phyloP scores from a whole-genome alignment of 75 land plant species.

The Chamaecyparis obtusa region DNA sequence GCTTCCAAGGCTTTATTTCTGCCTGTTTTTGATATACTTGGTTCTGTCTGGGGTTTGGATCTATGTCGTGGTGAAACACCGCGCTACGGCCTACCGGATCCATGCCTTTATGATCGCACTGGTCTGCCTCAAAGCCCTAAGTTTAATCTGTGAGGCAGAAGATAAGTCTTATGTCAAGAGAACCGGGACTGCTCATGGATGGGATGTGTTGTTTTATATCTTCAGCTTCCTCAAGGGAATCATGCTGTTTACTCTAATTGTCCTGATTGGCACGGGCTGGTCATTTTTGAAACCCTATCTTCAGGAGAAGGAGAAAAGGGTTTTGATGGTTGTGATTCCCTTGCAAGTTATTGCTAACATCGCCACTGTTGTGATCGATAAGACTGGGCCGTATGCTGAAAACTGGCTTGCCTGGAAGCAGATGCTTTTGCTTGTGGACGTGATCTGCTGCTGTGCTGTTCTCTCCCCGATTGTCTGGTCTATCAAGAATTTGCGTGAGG shows the following conservation, averaged over 20 bases:
- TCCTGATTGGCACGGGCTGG: constrained; percentile 81
- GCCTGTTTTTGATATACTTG: constrained; percentile 40
- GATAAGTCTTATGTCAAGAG: constrained; percentile 67
- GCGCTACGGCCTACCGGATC: constrained; percentile 48
- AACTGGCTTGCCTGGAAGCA: constrained; percentile 81
- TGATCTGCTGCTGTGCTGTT: constrained; percentile 78
- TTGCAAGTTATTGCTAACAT: constrained; percentile 79
- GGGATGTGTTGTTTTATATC: constrained; percentile 81
- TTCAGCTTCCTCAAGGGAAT: constrained; percentile 69
- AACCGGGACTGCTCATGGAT: constrained; percentile 72
- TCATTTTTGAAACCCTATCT: constrained; percentile 78
- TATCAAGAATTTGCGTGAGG: constrained; percentile 63
- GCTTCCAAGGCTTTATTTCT: constrained; percentile 58
- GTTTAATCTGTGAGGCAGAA: constrained; percentile 67
- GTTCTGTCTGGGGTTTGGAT: constrained; percentile 46
- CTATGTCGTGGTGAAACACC: constrained; percentile 37
- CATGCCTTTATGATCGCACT: constrained; percentile 74
- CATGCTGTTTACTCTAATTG: constrained; percentile 73
- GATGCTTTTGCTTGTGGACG: constrained; percentile 72
- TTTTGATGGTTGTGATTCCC: constrained; percentile 80
- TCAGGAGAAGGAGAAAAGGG: constrained; percentile 82
- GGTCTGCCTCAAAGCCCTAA: constrained; percentile 56
- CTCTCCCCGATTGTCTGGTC: constrained; percentile 91
- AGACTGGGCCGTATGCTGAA: constrained; percentile 63
- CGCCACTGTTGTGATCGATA: constrained; percentile 66